Evolutionary conservation across 2,329 filamentous ascomycete species (phyloP), one percentile per base, ranked within the genome.

Genomic region (Neonectria sp.): DNA sequence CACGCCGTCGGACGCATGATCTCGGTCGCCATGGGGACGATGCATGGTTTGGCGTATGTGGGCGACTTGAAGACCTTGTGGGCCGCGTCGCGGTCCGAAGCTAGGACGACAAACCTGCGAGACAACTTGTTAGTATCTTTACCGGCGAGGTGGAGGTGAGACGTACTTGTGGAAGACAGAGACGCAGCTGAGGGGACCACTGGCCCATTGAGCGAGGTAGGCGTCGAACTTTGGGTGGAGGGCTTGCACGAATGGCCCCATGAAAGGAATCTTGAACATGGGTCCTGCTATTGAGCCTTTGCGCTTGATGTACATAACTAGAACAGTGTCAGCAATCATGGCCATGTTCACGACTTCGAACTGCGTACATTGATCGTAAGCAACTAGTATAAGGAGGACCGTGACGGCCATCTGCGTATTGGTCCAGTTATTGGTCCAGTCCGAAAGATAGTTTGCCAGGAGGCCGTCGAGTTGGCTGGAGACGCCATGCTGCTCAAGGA

Each of bases 11-110:
- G 88, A 59, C 92, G 87, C 29, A 95, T 86, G 49, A 95, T 89
- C 76, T 94, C 93, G 78, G 90, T 88, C 8, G 93, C 93, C 62
- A 92, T 86, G 71, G 94, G 92, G 3, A 95, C 93, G 33, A 95
- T 88, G 78, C 92, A 95, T 40, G 93, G 93, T 76, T 94, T 93
- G 77, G 92, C 90, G 73, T 90, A 94, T 29, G 82, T 78, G 6
- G 93, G 92, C 6, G 92, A 94, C 79, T 95, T 95, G 87, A 95
- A 93, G 71, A 94, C 91, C 77, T 94, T 95, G 78, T 92, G 91
- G 53, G 93, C 91, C 78, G 95, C 89, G 80, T 95, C 93, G 73
- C 92, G 90, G 58, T 91, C 91, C 9, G 92, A 93, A 31, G 90
- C 92, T 69, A 95, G 91, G 56, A 95, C 91, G 67, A 95, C 92